Base-by-base conservation (phyloP, 371 early-diverging fungal genomes). In the Mucor lusitanicus region DNA sequence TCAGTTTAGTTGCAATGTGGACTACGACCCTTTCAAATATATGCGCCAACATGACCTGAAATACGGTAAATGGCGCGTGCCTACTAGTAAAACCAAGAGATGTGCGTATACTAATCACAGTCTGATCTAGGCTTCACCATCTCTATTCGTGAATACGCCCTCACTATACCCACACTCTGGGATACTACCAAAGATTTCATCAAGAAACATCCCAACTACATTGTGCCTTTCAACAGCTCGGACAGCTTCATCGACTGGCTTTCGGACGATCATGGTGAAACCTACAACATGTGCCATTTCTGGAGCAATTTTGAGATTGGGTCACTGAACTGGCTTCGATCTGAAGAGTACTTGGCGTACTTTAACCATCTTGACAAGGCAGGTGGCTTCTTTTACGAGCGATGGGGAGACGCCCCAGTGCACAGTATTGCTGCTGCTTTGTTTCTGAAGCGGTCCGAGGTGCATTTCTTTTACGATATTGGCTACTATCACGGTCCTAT, bases 341-440 rank as follows among this genome's bases (percentile, higher is more conserved):
- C 85, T 13, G 72, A 82, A 19, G 82, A 78, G 46, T 97, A 96
- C 69, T 61, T 74, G 33, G 78, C 79, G 21, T 95, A 86, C 73
- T 97, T 98, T 76, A 78, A 91, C n/a, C 87, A 84, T 73, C 73
- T 64, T 44, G 77, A 77, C 39, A 37, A n/a, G 3, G 3, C 80
- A 17, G 97, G 97, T 15, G 96, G 97, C 0, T 98, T 80, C 59
- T 80, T 78, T 57, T 81, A 81, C 54, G 81, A 81, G 65, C 69
- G 82, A 78, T 96, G 97, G 96, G 97, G 97, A 0, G 97, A 98
- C 80, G 98, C 97, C 0, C 97, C 98, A 5, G 91, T 97, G 4
- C 99, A 97, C 73, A 92, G 95, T 6, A 85, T 97, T 63, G 88
- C 88, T 54, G 90, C 89, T 27, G 85, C 90, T 7, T 54, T 95